Conservation (phyloP, 176 grass and related monocot species). For the Phragmites australis region DNA sequence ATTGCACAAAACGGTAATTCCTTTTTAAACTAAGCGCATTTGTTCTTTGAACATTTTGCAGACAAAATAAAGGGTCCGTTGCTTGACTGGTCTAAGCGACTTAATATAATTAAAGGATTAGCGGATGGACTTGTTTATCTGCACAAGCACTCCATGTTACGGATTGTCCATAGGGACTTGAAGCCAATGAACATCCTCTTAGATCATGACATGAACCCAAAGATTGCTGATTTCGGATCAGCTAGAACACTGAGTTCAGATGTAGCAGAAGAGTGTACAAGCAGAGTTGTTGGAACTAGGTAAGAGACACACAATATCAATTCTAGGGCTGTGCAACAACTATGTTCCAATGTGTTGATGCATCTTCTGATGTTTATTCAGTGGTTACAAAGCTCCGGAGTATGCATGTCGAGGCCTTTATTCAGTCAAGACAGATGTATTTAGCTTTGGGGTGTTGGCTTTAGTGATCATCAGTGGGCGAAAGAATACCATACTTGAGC, state of each 20-base stretch:
- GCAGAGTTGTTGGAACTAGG: constrained; percentile 49
- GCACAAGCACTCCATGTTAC: constrained; percentile 36
- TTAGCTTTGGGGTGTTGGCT: constrained; percentile 52
- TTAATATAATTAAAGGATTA: constrained; percentile 51
- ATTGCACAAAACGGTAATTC: background rate
- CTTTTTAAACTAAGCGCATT: background rate
- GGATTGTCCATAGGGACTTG: constrained; percentile 53
- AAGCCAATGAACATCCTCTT: constrained; percentile 44
- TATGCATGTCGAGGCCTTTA: constrained; percentile 44
- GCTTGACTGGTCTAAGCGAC: constrained; percentile 35
- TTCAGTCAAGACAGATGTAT: constrained; percentile 57
- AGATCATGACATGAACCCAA: constrained; percentile 43
- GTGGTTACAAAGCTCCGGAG: constrained; percentile 55
- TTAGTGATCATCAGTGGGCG: constrained; percentile 46
- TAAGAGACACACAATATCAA: constrained; percentile 14
- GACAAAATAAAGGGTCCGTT: background rate
- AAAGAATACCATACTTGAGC: constrained; percentile 35
- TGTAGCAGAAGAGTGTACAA: constrained; percentile 27
- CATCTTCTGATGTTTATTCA: background rate
- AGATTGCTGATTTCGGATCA: constrained; percentile 48
- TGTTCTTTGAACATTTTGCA: background rate
- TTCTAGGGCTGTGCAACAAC: background rate
- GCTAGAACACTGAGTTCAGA: constrained; percentile 40
- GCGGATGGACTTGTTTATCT: constrained; percentile 51
- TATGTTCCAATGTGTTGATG: background rate